Base-by-base conservation (phyloP, 495 filamentous ascomycete genomes). In the Penicillium lividum region DNA sequence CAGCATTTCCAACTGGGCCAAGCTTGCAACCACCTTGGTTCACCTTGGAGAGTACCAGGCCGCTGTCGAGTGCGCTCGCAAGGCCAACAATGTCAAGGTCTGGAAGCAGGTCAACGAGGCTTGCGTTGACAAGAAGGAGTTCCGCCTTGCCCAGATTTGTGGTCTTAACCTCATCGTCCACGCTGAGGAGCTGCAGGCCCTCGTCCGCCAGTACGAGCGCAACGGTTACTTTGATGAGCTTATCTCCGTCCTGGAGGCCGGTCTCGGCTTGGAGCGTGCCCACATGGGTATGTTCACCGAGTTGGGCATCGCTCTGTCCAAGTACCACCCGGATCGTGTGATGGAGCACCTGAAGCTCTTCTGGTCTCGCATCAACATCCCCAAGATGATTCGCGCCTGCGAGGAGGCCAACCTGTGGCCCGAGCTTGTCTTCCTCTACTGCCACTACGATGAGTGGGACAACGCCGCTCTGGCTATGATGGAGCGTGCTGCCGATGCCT, bases 341-440 rank as follows among this genome's bases (percentile, higher is more conserved):
- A 97, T 98, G 94, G 95, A 99, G 80, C 95, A 99, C 73, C 83
- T 99, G 56, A 96, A 97, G 79, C 82, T 99, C 40, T 99, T 99
- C 88, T 99, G 94, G 93, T 89, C 90, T 59, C 86, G 94, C 58
- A 96, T 97, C 84, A 99, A 98, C 79, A 93, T 98, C 59, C 95
- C 95, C 40, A 97, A 97, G 84, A 88, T 97, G 85, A 95, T 99
- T 65, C 87, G 89, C 54, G 93, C 90, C 29, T 93, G 89, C 76
- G 95, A 98, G 79, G 92, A 96, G 54, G 92, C 93, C 45, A 92
- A 93, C 70, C 81, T 98, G 25, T 99, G 95, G 95, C 94, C 94
- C 9, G 95, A 98, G 76, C 78, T 99, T 57, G 91, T 99, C 60
- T 99, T 99, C 88, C 81, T 97, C 63, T 99, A 99, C 80, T 92